These are phyloP conservation scores for Narthecium ossifragum DNA, from an alignment of 106 monocot genomes.

Conservation along the genomic window DNA sequence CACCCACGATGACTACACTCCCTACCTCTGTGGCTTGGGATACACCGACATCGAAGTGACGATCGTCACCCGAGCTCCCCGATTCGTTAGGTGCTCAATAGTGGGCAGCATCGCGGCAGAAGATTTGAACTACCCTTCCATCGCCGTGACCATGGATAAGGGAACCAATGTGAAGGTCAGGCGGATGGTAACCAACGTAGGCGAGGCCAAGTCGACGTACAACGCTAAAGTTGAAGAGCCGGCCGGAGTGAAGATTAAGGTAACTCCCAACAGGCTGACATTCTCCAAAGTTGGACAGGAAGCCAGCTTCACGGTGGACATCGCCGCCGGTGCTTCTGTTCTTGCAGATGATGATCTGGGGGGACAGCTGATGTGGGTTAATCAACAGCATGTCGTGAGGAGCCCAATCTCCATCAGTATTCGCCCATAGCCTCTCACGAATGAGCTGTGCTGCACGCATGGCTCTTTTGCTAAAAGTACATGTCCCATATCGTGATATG, in stretches of 20 bases:
- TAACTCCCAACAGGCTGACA: conserved; percentile 4
- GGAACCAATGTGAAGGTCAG: not conserved
- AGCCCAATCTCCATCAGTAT: conserved; percentile 3
- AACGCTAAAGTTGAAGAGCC: conserved; percentile 9
- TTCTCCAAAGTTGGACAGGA: conserved; percentile 7
- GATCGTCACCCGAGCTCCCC: not conserved
- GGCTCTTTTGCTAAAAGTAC: too few species aligned
- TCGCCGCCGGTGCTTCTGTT: not conserved
- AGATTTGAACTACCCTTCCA: conserved; percentile 19
- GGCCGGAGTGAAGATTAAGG: conserved; percentile 5
- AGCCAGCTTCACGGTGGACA: conserved; percentile 6
- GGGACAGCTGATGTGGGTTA: not conserved
- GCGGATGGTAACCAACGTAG: conserved; percentile 17
- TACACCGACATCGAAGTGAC: not conserved
- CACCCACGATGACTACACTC: conserved; percentile 21
- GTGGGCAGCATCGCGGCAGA: not conserved
- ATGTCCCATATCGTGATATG: too few species aligned
- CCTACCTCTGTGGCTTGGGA: conserved; percentile 24
- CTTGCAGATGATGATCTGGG: not conserved
- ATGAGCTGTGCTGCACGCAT: too few species aligned
- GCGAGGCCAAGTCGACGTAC: conserved; percentile 10
- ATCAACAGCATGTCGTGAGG: not conserved
- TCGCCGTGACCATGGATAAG: not conserved
- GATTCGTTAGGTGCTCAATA: not conserved
- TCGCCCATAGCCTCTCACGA: too few species aligned